Evolutionary conservation across 2,329 filamentous ascomycete species (phyloP), one percentile per base, ranked within the genome.

Genomic region (Beauveria rudraprayagi): DNA sequence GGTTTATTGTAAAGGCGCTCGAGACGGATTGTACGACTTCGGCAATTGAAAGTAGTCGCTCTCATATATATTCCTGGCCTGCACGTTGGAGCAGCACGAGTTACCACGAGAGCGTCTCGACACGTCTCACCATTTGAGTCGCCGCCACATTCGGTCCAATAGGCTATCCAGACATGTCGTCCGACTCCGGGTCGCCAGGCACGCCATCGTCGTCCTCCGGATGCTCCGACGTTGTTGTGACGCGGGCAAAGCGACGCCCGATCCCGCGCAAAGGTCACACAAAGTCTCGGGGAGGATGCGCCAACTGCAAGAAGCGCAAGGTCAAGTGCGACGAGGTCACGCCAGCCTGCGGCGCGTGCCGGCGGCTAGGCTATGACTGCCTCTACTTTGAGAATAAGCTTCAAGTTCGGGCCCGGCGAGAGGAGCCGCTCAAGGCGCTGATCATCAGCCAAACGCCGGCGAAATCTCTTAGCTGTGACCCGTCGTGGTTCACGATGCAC

Each of bases 261-360:
- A 69, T 72, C 5, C 71, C 72, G 5, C 64, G 72, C 40, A 74
- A 72, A 56, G 72, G 72, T 6, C 72, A 74, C 47, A 72, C 66
- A 52, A 72, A 74, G 51, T 72, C 70, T 22, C 65, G 72, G n/a
- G 65, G 64, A 10, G 72, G 72, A 10, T 75, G 73, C 43, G 62
- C 66, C 16, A 69, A 58, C 30, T 75, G 72, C 61, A 73, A 73
- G 63, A 63, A 66, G 44, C 66, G 73, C 16, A 80, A 77, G 64
- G 78, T 81, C 60, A 81, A 81, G 68, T 79, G 77, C 63, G 69
- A 70, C 34, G 72, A 78, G 61, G 65, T 57, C 1, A 62, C 62
- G 16, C 75, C 75, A 19, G 66, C 70, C 22, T 77, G 76, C 62
- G 65, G 66, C 24, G 66, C 70, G 47, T 78, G 76, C 64, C 61